Percentiles rank a stretch among this genome's conserved stretches.
Conservation (phyloP, 257 asterid species). For the Dorcoceras hygrometricum region DNA sequence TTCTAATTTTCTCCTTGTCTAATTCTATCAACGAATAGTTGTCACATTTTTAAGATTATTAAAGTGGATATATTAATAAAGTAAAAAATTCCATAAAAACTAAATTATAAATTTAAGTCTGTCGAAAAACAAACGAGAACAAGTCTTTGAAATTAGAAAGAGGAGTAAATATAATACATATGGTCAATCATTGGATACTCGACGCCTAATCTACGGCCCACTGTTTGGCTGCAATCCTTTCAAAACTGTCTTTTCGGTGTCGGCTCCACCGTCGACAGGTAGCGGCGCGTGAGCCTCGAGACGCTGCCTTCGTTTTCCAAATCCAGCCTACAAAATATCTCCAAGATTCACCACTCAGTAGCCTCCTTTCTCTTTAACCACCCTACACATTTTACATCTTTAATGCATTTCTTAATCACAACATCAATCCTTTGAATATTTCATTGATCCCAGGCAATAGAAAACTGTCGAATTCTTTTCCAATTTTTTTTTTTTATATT, state of each 20-base stretch:
- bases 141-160: too few species aligned
- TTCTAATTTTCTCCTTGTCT: too few species aligned
- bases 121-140: too few species aligned
- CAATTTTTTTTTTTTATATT: too few species aligned
- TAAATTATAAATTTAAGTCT: too few species aligned
- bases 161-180: too few species aligned
- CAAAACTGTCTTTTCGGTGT: conserved; percentile 34
- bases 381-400: background rate
- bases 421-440: background rate
- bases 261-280: conserved; percentile 32
- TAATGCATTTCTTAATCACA: background rate
- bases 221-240: background rate
- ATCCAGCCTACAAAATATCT: conserved; percentile 15
- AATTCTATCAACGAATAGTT: too few species aligned
- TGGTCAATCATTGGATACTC: conserved; percentile 29
- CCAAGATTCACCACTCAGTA: background rate
- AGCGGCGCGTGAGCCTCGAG: conserved; percentile 55
- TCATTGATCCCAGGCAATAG: background rate
- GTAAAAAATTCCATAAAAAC: too few species aligned
- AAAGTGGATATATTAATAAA: too few species aligned
- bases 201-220: conserved; percentile 12
- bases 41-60: too few species aligned
- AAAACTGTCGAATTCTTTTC: too few species aligned
- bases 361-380: background rate
- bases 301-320: conserved; percentile 29